These are phyloP conservation scores for Auricularia cornea DNA, from an alignment of 768 basidiomycete species.

Conservation along the genomic window DNA sequence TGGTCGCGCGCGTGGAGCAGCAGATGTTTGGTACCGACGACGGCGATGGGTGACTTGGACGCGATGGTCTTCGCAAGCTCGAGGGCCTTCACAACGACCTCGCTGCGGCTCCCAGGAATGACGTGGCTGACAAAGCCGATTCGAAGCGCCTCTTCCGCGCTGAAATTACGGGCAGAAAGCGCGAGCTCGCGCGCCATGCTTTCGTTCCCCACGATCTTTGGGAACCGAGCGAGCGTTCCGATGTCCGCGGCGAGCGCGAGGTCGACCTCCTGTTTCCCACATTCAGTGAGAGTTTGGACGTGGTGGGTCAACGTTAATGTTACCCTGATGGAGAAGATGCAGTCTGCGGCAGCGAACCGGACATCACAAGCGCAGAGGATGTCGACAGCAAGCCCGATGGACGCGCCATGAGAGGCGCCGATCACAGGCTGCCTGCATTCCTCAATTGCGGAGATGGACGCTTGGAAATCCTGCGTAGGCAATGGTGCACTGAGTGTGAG, in stretches of 20 bases:
- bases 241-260: constrained; percentile 84
- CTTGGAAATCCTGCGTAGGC: constrained; percentile 54
- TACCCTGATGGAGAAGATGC: constrained; percentile 67
- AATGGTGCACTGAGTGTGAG: constrained; percentile 1
- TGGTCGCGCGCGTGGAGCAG: constrained; percentile 75
- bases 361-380: constrained; percentile 71
- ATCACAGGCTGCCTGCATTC: constrained; percentile 73
- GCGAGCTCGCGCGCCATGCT: constrained; percentile 69
- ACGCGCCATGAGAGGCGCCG: constrained; percentile 67
- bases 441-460: constrained; percentile 58
- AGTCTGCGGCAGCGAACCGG: constrained; percentile 56
- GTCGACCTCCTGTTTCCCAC: constrained; percentile 65
- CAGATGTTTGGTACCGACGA: constrained; percentile 67
- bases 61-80: constrained; percentile 59
- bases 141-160: constrained; percentile 52
- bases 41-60: constrained; percentile 71
- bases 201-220: constrained; percentile 67
- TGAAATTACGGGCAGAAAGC: constrained; percentile 63
- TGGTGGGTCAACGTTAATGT: constrained; percentile 8
- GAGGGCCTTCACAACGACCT: constrained; percentile 61
- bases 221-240: constrained; percentile 75
- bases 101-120: constrained; percentile 54
- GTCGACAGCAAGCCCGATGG: constrained; percentile 73
- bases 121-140: constrained; percentile 71
- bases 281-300: background rate